A percentile compares a stretch with the other conserved stretches of the same genome.
phyloP scores from a whole-genome alignment of 2,329 filamentous ascomycete species.

The Verticillium nubilum region DNA sequence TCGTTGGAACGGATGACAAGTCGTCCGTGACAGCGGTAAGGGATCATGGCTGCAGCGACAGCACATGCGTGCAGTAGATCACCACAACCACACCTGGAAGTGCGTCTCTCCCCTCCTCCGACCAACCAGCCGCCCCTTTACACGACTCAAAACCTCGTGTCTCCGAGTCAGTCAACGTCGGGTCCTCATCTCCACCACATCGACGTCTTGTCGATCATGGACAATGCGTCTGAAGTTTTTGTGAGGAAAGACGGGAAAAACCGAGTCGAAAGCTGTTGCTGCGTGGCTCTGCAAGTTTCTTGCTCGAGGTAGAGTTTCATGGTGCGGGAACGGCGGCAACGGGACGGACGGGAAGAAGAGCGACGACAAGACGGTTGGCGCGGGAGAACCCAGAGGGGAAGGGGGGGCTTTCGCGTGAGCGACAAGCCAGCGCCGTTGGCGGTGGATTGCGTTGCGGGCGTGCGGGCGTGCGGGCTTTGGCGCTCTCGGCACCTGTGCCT shows the following conservation, averaged over 20 bases:
- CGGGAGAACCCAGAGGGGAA: background rate
- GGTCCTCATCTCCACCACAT: background rate
- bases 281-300: background rate
- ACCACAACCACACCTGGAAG: background rate
- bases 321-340: background rate
- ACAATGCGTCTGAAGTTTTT: background rate
- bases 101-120: background rate
- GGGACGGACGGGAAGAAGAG: background rate
- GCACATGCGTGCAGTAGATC: conserved; percentile 32
- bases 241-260: background rate
- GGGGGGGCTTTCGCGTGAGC: too few species aligned
- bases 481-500: background rate
- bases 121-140: background rate
- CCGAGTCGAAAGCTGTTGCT: background rate
- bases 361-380: background rate
- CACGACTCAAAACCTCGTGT: background rate
- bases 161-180: background rate
- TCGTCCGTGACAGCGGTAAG: conserved; percentile 27
- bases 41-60: conserved; percentile 39
- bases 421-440: background rate
- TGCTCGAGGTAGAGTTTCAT: background rate
- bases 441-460: background rate
- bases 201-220: background rate
- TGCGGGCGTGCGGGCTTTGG: background rate
- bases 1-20: conserved; percentile 26